These are phyloP conservation scores for Cordyceps militaris DNA, from an alignment of 2,329 filamentous ascomycete species.

Conservation along the genomic window DNA sequence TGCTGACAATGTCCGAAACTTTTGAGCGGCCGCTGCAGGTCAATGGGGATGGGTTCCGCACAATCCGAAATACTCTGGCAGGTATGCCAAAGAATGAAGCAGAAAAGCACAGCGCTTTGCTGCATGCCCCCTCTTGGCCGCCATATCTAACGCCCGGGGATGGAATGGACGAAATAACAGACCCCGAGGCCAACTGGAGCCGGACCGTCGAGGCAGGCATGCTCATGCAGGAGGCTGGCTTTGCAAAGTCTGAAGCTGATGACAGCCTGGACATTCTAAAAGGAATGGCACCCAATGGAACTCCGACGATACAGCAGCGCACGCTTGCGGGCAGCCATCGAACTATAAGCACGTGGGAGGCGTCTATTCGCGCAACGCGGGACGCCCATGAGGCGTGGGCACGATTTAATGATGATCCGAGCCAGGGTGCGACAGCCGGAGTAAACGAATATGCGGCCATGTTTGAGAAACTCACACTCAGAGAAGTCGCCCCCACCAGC, in stretches of 20 bases:
- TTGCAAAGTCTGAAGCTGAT: constrained; percentile 40
- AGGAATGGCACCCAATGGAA: constrained; percentile 41
- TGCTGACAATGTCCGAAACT: constrained; percentile 45
- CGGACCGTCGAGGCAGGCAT: constrained; percentile 45
- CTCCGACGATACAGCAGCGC: constrained; percentile 50
- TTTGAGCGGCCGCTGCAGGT: constrained; percentile 45
- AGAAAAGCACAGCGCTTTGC: constrained; percentile 42
- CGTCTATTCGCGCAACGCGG: constrained; percentile 50
- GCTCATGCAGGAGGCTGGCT: constrained; percentile 51
- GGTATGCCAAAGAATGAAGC: constrained; percentile 44
- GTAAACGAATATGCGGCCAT: constrained; percentile 49
- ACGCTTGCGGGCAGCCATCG: constrained; percentile 17
- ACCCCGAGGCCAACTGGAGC: constrained; percentile 45
- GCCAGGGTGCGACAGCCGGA: constrained; percentile 28
- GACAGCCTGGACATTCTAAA: constrained; percentile 44
- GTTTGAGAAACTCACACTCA: constrained; percentile 47
- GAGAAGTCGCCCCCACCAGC: constrained; percentile 21
- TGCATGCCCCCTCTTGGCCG: constrained; percentile 50
- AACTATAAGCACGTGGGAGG: constrained; percentile 40
- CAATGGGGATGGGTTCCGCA: constrained; percentile 42
- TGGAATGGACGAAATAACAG: constrained; percentile 50
- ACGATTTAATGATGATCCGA: constrained; percentile 34
- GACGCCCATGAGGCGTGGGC: constrained; percentile 57
- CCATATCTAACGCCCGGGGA: constrained; percentile 52
- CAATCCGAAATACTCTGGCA: constrained; percentile 47